Conservation (phyloP, 306 rosid genomes). For the Rosa persica region DNA sequence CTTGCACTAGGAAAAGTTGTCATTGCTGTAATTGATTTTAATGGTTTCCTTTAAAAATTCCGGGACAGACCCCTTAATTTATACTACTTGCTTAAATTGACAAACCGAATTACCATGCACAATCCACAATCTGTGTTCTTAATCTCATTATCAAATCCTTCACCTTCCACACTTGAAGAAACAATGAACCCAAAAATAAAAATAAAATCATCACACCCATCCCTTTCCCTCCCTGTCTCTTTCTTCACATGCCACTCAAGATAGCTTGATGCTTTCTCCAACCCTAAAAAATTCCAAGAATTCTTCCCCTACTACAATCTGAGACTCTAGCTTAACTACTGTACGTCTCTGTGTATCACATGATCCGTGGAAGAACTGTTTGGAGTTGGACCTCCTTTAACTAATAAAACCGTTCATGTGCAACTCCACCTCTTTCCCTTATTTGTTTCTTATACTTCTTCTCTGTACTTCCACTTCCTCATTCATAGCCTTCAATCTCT, state of each 20-base stretch:
- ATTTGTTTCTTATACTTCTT: background rate
- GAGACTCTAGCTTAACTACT: conserved; percentile 21
- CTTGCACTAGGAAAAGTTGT: conserved; percentile 4
- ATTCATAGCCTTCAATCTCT: conserved; percentile 8
- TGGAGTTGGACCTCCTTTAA: conserved; percentile 14
- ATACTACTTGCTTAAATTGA: conserved; percentile 3
- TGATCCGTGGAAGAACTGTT: conserved; percentile 31
- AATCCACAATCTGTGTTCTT: background rate
- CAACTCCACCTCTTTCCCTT: conserved; percentile 9
- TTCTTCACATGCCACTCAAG: background rate
- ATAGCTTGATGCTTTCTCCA: conserved; percentile 18
- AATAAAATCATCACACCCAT: background rate
- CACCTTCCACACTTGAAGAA: background rate
- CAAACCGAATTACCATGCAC: background rate
- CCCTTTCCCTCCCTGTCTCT: conserved; percentile 8
- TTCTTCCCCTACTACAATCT: conserved; percentile 37
- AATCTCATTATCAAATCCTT: background rate
- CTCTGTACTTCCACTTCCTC: background rate
- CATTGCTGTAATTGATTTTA: background rate
- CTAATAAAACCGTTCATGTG: conserved; percentile 30
- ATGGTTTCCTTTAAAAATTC: conserved; percentile 12
- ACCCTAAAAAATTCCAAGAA: conserved; percentile 32
- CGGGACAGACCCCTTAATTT: background rate
- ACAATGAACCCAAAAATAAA: background rate
- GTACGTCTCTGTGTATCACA: conserved; percentile 31